These are phyloP conservation scores for Acanthamoeba lugdunensis DNA, from an alignment of 208 protist species.

Conservation along the genomic window DNA sequence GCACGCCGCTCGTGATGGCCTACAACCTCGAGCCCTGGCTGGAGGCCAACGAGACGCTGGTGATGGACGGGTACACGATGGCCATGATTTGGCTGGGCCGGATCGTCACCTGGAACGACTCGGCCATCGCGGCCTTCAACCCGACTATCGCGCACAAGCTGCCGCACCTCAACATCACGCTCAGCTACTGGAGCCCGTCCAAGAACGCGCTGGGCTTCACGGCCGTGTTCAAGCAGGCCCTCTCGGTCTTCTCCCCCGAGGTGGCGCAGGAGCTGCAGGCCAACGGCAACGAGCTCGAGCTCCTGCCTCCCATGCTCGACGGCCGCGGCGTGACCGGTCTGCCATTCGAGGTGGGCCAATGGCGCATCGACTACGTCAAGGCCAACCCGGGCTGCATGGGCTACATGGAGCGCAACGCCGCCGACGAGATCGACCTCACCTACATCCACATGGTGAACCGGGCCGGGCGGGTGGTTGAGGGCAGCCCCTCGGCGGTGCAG, in stretches of 20 bases:
- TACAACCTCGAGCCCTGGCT: not conserved
- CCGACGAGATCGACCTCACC: slow-evolving; percentile 15
- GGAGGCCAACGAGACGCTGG: not conserved
- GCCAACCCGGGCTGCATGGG: not conserved
- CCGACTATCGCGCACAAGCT: not conserved
- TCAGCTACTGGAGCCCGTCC: not conserved
- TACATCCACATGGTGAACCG: slow-evolving; percentile 12
- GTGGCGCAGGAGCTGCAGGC: not conserved
- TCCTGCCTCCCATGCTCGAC: not conserved
- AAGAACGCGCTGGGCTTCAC: not conserved
- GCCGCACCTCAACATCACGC: slow-evolving; percentile 3
- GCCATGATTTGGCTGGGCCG: not conserved
- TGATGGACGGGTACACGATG: slow-evolving; percentile 9
- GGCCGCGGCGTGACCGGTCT: not conserved
- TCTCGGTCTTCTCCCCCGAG: not conserved
- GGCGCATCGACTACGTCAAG: not conserved
- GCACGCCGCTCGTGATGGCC: not conserved
- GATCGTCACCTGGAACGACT: slow-evolving; percentile 25
- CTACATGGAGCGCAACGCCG: slow-evolving; percentile 28
- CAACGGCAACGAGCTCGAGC: slow-evolving; percentile 26
- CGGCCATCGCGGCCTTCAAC: slow-evolving; percentile 19
- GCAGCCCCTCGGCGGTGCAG: slow-evolving; percentile 32
- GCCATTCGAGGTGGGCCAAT: not conserved
- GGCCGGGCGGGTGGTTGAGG: not conserved
- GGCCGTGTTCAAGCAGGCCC: not conserved